phyloP scores from a whole-genome alignment of 257 asterid genomes.

The Scutellaria barbata region DNA sequence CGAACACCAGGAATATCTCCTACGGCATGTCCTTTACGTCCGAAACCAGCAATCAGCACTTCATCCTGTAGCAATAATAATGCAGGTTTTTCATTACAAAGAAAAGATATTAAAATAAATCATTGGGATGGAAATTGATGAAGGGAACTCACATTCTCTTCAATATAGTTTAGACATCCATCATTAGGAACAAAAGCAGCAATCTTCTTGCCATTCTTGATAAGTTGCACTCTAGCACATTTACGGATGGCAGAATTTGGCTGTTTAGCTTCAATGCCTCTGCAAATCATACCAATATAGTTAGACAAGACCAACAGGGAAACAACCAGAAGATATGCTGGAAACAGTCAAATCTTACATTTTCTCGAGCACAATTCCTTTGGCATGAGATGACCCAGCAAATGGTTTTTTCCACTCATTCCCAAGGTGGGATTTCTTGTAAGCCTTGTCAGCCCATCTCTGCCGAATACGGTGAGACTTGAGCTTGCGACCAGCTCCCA shows the following conservation, averaged over 20 bases:
- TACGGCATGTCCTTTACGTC: constrained; percentile 77
- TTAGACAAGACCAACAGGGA: neutral
- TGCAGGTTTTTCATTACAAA: neutral
- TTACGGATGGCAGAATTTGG: constrained; percentile 81
- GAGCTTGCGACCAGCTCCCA: constrained; percentile 84
- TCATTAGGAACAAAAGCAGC: constrained; percentile 79
- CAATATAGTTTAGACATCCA: constrained; percentile 74
- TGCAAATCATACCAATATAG: constrained; percentile 29
- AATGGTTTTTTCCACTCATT: constrained; percentile 78
- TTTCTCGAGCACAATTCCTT: constrained; percentile 77
- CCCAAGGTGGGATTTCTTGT: constrained; percentile 74
- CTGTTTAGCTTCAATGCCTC: constrained; percentile 84
- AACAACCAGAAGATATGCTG: neutral
- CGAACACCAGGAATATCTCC: constrained; percentile 84
- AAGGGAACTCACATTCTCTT: constrained; percentile 59
- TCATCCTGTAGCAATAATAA: constrained; percentile 54
- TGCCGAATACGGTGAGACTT: constrained; percentile 66
- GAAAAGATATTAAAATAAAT: neutral
- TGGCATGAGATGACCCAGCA: constrained; percentile 77
- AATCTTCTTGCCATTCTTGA: constrained; percentile 74
- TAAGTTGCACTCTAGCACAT: constrained; percentile 75
- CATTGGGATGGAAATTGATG: no score
- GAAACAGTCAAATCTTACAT: constrained; percentile 39
- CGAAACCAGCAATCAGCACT: constrained; percentile 77
- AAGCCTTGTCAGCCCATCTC: constrained; percentile 71